A percentile compares a stretch with the other conserved stretches of the same genome.
phyloP scores from a whole-genome alignment of 2,329 filamentous ascomycete genomes.

The Cytospora leucostoma region DNA sequence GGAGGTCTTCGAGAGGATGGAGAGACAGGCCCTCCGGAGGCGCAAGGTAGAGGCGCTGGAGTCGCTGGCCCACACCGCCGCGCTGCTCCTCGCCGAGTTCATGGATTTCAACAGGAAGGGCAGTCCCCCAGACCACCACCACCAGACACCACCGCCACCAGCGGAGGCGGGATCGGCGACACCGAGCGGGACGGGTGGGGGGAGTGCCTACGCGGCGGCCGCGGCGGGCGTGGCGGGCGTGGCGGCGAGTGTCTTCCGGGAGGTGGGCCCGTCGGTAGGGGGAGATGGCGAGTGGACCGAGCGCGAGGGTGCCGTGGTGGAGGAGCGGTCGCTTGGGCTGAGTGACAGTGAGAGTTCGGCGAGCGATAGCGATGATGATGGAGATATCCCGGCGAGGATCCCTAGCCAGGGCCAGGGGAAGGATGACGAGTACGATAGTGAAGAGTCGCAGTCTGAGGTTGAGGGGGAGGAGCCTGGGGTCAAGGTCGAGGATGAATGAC shows the following conservation, averaged over 20 bases:
- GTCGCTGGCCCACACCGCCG: slow-evolving; percentile 22
- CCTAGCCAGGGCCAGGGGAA: neutral
- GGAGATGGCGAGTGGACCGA: neutral
- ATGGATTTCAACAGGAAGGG: slow-evolving; percentile 8
- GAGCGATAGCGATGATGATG: slow-evolving; percentile 1
- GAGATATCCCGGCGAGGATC: neutral
- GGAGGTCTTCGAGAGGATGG: slow-evolving; percentile 11
- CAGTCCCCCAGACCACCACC: too few relatives aligned
- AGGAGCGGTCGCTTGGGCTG: neutral
- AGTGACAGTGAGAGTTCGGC: neutral
- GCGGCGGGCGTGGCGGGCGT: slow-evolving; percentile 2
- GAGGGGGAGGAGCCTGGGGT: neutral
- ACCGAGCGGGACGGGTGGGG: neutral
- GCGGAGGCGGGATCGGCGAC: neutral
- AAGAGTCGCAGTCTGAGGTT: neutral
- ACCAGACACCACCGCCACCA: neutral
- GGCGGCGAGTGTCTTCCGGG: neutral
- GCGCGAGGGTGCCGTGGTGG: neutral
- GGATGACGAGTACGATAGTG: neutral
- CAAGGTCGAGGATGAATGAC: slow-evolving; percentile 7
- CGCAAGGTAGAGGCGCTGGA: slow-evolving; percentile 27
- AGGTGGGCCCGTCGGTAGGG: neutral
- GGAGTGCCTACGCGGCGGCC: slow-evolving; percentile 7
- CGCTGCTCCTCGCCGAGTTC: slow-evolving; percentile 24
- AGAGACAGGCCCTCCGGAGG: slow-evolving; percentile 22